These are phyloP conservation scores for Striga hermonthica DNA, from an alignment of 305 asterid genomes.

Conservation along the genomic window DNA sequence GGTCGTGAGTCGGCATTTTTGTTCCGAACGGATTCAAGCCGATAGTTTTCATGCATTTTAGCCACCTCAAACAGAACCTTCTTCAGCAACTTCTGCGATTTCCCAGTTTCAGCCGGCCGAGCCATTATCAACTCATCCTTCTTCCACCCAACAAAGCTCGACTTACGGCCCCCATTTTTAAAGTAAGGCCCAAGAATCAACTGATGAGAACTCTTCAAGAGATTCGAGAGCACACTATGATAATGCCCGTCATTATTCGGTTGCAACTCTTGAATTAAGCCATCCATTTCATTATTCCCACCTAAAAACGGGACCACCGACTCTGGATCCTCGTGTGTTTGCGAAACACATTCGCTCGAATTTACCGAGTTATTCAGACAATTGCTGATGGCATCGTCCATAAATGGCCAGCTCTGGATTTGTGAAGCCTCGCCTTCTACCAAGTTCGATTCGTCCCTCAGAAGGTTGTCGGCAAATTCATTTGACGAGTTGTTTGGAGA, in stretches of 20 bases:
- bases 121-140: constrained; percentile 28
- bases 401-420: constrained; percentile 53
- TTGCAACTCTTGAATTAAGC: constrained; percentile 26
- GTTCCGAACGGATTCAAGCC: constrained; percentile 37
- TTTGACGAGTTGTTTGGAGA: constrained; percentile 52
- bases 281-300: constrained; percentile 32
- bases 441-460: constrained; percentile 51
- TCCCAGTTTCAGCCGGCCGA: constrained; percentile 28
- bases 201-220: constrained; percentile 75
- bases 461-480: constrained; percentile 50
- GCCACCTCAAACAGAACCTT: constrained; percentile 68
- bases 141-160: constrained; percentile 73
- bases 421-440: constrained; percentile 60
- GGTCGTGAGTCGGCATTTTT: constrained; percentile 37
- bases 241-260: constrained; percentile 62
- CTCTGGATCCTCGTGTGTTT: constrained; percentile 46
- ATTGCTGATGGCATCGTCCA: constrained; percentile 70
- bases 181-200: constrained; percentile 69
- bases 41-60: constrained; percentile 46
- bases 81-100: constrained; percentile 62
- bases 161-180: constrained; percentile 44
- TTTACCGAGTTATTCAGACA: constrained; percentile 52
- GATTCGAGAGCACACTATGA: constrained; percentile 64
- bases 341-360: constrained; percentile 73
- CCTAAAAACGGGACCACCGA: constrained; percentile 32